A percentile compares a stretch with the other conserved stretches of the same genome.
Conservation (phyloP, 2,329 filamentous ascomycete species). For the Pseudogymnoascus sp. region DNA sequence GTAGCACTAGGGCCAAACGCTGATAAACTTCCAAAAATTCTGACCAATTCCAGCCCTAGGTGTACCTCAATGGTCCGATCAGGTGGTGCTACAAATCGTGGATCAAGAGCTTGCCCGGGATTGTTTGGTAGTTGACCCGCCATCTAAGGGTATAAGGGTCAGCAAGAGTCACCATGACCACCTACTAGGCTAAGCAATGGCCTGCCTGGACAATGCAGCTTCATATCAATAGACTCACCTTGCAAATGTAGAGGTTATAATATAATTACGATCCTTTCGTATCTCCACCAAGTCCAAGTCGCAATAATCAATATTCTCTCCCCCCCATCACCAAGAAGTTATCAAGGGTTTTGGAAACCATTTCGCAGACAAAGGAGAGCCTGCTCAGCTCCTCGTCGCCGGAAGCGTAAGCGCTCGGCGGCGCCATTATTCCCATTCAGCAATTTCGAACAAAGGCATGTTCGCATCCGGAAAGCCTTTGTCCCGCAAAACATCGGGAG, state of each 20-base stretch:
- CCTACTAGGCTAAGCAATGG: no score
- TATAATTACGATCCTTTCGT: background rate
- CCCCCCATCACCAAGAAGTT: background rate
- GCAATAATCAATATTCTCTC: background rate
- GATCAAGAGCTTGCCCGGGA: background rate
- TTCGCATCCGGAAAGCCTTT: conserved; percentile 2
- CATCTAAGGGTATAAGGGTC: background rate
- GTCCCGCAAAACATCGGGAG: background rate
- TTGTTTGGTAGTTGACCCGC: background rate
- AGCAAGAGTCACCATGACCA: background rate
- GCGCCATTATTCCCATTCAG: background rate
- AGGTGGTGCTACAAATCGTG: background rate
- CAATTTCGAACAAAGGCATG: background rate
- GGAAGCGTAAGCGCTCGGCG: background rate
- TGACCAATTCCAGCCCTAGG: background rate
- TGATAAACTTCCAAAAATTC: background rate
- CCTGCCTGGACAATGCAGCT: background rate
- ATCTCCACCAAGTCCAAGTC: background rate
- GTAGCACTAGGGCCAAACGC: background rate
- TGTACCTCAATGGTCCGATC: background rate
- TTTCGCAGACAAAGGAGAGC: background rate
- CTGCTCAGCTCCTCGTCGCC: background rate
- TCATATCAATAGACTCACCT: background rate
- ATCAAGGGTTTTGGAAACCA: background rate
- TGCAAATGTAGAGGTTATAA: conserved; percentile 4